Evolutionary conservation across 495 filamentous ascomycete species (phyloP), one percentile per base, ranked within the genome.

Genomic region (Patellaria atrata): DNA sequence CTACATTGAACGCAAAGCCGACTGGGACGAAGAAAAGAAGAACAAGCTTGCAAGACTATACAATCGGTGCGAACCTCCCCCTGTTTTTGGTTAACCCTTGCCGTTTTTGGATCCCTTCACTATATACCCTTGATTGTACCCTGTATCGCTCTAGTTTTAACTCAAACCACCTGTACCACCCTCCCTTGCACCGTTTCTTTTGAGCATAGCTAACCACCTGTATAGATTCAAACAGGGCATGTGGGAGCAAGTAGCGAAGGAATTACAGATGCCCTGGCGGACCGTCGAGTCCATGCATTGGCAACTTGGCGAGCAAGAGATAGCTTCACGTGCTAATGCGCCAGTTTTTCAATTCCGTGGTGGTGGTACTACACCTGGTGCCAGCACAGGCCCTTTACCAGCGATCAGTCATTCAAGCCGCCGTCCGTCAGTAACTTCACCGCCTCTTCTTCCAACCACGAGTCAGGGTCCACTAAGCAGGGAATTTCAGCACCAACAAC

Each of bases 231-330:
- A 94, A 56, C 70, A 79, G 41, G 84, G 94, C 45, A 94, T 97
- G 82, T 97, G 89, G 89, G 73, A 76, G 27, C 82, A 82, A 46
- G 75, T 97, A 4, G 81, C 84, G 22, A 78, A 81, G 53, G 89
- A 97, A 60, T 85, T 97, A 77, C 73, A 72, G n/a, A 76, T 94
- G 44, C 89, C 89, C 17, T 97, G 87, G 86, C 73, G 87, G 34
- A 81, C 89, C 5, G 87, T 81, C 20, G 89, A 97, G 59, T 82
- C 81, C 11, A 94, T 94, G 86, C 89, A 97, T 58, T 97, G 89
- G 89, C 79, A 91, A 49, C 58, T 97, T 13, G 89, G 89, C 33
- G 86, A 93, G 54, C 62, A 70, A 45, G 89, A 94, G 38, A 94
- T 97, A 80, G 82, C 82, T 26, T 33, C 44, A 25, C 50, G 57